Percentiles rank a stretch among this genome's conserved stretches.
phyloP scores from a whole-genome alignment of 306 rosid species.

The Vachellia pachyceras region DNA sequence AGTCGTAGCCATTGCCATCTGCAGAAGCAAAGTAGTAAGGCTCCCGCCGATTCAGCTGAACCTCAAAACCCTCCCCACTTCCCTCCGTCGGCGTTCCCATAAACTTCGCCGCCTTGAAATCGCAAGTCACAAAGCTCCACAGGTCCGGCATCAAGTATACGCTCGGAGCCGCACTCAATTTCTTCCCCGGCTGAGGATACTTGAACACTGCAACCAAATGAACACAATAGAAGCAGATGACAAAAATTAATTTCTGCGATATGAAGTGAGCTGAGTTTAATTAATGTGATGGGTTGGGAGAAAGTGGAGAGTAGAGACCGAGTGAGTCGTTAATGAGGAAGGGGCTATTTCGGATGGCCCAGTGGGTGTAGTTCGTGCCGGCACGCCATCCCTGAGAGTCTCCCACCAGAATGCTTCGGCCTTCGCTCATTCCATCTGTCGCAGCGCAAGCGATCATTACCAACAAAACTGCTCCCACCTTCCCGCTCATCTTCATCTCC shows the following conservation, averaged over 20 bases:
- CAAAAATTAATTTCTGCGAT: not conserved
- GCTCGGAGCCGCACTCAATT: conserved; percentile 31
- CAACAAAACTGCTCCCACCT: conserved; percentile 15
- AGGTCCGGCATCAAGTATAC: conserved; percentile 53
- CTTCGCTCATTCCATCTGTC: conserved; percentile 28
- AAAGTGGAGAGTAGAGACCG: conserved; percentile 42
- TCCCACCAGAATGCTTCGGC: conserved; percentile 61
- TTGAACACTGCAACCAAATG: conserved; percentile 51
- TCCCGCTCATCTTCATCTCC: not conserved
- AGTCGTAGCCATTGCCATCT: too few species aligned
- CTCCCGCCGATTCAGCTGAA: conserved; percentile 46
- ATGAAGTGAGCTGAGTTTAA: not conserved
- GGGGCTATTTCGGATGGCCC: conserved; percentile 65
- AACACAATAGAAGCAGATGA: not conserved
- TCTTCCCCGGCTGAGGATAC: conserved; percentile 43
- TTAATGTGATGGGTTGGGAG: not conserved
- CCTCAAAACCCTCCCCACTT: conserved; percentile 43
- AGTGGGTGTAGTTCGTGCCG: conserved; percentile 68
- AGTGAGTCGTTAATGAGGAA: conserved; percentile 58
- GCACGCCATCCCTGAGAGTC: conserved; percentile 69
- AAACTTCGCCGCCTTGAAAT: conserved; percentile 52
- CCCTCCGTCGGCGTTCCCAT: conserved; percentile 34
- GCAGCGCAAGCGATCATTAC: conserved; percentile 40
- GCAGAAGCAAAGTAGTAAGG: conserved; percentile 55
- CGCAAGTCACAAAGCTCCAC: conserved; percentile 58